Percentiles rank a stretch among this genome's conserved stretches.
These are phyloP conservation scores for Kodamaea plutei DNA, from an alignment of 1,139 yeast genomes.

Conservation along the genomic window DNA sequence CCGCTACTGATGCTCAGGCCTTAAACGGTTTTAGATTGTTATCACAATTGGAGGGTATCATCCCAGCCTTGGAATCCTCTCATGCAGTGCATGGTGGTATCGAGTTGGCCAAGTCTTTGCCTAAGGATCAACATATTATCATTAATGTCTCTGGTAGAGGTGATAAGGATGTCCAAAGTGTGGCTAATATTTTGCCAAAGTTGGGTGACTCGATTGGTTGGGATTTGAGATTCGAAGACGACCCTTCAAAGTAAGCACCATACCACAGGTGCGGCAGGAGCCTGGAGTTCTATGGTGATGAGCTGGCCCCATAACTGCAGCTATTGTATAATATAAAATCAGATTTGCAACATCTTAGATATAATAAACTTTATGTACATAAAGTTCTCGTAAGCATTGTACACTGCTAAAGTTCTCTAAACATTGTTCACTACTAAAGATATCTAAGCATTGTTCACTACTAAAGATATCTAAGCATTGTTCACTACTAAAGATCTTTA, in stretches of 20 bases:
- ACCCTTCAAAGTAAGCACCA: slow-evolving; percentile 35
- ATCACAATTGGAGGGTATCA: slow-evolving; percentile 94
- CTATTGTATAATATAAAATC: background rate
- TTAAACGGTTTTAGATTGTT: slow-evolving; percentile 81
- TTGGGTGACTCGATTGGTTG: slow-evolving; percentile 90
- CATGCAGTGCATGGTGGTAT: slow-evolving; percentile 94
- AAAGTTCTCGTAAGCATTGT: too few species aligned
- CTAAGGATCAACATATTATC: slow-evolving; percentile 73
- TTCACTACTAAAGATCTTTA: too few species aligned
- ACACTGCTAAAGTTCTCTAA: too few species aligned
- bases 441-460: too few species aligned
- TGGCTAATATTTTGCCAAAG: slow-evolving; percentile 86
- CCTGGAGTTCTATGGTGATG: too few species aligned
- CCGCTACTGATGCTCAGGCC: slow-evolving; percentile 94
- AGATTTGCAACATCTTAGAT: background rate
- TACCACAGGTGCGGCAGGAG: too few species aligned
- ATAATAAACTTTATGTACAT: background rate
- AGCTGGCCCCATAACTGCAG: too few species aligned
- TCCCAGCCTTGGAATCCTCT: slow-evolving; percentile 96
- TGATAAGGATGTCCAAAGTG: slow-evolving; percentile 97
- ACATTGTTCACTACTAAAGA: too few species aligned
- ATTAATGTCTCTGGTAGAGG: slow-evolving; percentile 97
- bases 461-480: too few species aligned
- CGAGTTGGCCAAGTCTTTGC: slow-evolving; percentile 80
- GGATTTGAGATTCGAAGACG: slow-evolving; percentile 85